These are phyloP conservation scores for Malus orientalis DNA, from an alignment of 306 rosid genomes.

Conservation along the genomic window DNA sequence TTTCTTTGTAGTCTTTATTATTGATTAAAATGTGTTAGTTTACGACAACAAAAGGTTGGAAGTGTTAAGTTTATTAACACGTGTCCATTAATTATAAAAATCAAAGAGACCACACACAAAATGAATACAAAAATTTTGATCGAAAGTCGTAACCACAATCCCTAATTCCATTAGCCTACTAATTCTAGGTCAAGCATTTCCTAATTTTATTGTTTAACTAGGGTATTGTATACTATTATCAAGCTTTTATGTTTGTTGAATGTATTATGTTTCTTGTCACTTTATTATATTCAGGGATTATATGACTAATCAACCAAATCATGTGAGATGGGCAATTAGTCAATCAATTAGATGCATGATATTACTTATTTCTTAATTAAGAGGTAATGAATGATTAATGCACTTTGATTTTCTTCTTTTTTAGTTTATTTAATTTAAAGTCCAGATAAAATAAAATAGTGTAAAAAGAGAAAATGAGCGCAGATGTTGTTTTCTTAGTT, in stretches of 20 bases:
- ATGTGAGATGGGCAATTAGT: not conserved
- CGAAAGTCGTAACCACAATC: not conserved
- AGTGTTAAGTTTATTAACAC: accelerated
- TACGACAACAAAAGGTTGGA: accelerated
- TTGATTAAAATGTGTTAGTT: too few relatives aligned
- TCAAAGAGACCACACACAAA: accelerated
- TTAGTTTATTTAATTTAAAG: too few relatives aligned
- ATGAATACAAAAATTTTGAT: too few relatives aligned
- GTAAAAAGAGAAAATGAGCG: too few relatives aligned
- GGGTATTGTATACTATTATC: not conserved
- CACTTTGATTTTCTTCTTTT: not conserved
- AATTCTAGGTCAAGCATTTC: not conserved
- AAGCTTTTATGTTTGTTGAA: not conserved
- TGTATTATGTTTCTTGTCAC: not conserved
- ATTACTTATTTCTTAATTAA: not conserved
- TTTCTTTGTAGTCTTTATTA: accelerated
- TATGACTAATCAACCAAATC: not conserved
- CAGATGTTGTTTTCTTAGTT: too few relatives aligned
- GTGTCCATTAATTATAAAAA: too few relatives aligned
- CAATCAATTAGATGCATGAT: not conserved
- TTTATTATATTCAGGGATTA: not conserved
- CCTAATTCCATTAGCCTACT: not conserved
- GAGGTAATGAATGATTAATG: not conserved
- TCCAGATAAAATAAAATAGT: too few relatives aligned
- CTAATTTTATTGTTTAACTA: not conserved